These are phyloP conservation scores for Cylindrodendrum hubeiense DNA, from an alignment of 2,329 filamentous ascomycete genomes.

Conservation along the genomic window DNA sequence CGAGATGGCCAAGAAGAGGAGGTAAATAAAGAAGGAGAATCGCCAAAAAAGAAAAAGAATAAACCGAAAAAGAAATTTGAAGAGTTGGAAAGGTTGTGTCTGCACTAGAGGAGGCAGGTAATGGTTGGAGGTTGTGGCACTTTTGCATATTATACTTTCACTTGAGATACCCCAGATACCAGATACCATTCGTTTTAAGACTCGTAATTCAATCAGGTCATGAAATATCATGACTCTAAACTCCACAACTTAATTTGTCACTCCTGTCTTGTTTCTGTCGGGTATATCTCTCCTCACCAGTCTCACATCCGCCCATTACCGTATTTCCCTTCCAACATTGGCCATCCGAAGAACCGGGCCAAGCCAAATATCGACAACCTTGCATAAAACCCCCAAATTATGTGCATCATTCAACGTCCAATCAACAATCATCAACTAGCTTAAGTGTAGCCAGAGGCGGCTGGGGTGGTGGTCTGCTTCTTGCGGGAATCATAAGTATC, in stretches of 20 bases:
- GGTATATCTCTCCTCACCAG: not conserved
- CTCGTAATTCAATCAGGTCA: constrained; percentile 32
- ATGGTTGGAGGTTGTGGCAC: constrained; percentile 34
- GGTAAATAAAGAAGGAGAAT: constrained; percentile 46
- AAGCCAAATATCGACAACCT: not conserved
- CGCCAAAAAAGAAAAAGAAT: not conserved
- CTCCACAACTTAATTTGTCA: constrained; percentile 1
- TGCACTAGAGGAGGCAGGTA: constrained; percentile 27
- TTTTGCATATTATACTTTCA: constrained; percentile 37
- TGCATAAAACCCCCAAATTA: not conserved
- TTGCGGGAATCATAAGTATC: constrained; percentile 46
- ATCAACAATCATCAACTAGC: no score
- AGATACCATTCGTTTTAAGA: constrained; percentile 41
- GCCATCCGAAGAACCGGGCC: not conserved
- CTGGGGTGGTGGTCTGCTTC: constrained; percentile 6
- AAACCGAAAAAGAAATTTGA: not conserved
- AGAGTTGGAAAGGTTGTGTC: not conserved
- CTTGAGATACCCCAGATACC: constrained; percentile 47
- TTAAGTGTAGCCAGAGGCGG: constrained; percentile 8
- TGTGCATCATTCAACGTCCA: not conserved
- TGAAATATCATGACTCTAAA: constrained; percentile 27
- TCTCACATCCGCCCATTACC: not conserved
- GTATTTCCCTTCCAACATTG: not conserved
- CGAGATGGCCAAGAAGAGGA: constrained; percentile 61
- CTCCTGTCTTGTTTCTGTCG: not conserved